These are phyloP conservation scores for Mortierella sp. DNA, from an alignment of 371 early-diverging fungal species.

Conservation along the genomic window DNA sequence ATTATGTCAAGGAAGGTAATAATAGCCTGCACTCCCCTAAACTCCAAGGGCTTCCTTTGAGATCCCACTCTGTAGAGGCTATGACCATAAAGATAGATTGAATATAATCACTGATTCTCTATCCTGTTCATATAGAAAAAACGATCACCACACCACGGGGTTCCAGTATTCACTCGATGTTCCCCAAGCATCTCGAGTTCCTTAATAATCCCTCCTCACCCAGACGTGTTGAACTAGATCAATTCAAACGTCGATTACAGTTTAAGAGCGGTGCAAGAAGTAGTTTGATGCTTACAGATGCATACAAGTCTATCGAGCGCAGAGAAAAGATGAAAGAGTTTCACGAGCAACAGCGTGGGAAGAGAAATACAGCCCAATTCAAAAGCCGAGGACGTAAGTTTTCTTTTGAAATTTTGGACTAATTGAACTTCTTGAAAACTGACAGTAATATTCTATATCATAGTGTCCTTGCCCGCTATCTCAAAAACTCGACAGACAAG, in stretches of 20 bases:
- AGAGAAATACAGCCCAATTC: slow-evolving; percentile 31
- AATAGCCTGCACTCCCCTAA: too few relatives aligned
- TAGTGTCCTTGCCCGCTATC: slow-evolving; percentile 42
- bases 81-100: not conserved
- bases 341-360: slow-evolving; percentile 39
- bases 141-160: slow-evolving; percentile 51
- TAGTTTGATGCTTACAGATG: slow-evolving; percentile 32
- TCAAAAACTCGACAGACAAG: slow-evolving; percentile 40
- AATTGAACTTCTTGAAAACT: not conserved
- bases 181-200: slow-evolving; percentile 21
- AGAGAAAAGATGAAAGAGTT: slow-evolving; percentile 40
- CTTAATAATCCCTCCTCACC: slow-evolving; percentile 17
- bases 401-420: not conserved
- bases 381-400: slow-evolving; percentile 52
- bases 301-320: slow-evolving; percentile 36
- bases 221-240: slow-evolving; percentile 32
- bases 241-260: slow-evolving; percentile 47
- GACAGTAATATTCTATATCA: not conserved
- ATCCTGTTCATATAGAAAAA: slow-evolving; percentile 13
- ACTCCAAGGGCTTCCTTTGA: not conserved
- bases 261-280: slow-evolving; percentile 44
- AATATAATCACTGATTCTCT: not conserved
- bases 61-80: not conserved
- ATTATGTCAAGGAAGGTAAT: slow-evolving; percentile 28
- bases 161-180: slow-evolving; percentile 40